A percentile compares a stretch with the other conserved stretches of the same genome.
phyloP scores from a whole-genome alignment of 495 filamentous ascomycete genomes.

The Penicillium samsonianum region DNA sequence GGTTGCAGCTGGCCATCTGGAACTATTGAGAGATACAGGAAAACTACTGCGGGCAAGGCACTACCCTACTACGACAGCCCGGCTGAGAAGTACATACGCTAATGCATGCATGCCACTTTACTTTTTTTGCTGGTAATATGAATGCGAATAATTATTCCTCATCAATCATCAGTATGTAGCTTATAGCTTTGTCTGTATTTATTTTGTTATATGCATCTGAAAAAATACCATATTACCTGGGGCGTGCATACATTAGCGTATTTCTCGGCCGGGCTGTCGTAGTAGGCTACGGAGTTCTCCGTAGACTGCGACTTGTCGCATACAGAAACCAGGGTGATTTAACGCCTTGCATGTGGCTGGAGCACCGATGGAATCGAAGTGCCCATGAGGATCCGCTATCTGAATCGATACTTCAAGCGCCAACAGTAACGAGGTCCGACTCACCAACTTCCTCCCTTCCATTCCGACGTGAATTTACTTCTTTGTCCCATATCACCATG shows the following conservation, averaged over 20 bases:
- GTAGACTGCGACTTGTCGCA: conserved; percentile 2
- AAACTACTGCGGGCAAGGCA: conserved; percentile 1
- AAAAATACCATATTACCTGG: neutral
- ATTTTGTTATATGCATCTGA: no score
- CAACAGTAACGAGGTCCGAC: conserved; percentile 1
- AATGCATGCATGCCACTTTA: neutral
- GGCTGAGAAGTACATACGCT: neutral
- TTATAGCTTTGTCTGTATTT: no score
- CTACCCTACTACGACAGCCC: neutral
- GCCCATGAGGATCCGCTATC: conserved; percentile 1
- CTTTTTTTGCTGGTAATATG: neutral
- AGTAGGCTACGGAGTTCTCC: neutral
- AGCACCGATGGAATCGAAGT: conserved; percentile 2
- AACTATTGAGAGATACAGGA: conserved; percentile 3
- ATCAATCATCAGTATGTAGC: neutral
- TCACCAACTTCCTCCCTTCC: neutral
- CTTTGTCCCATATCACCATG: neutral
- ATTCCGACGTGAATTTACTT: neutral
- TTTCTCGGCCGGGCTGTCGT: neutral
- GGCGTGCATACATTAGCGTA: neutral
- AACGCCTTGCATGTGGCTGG: conserved; percentile 1
- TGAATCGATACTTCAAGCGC: conserved; percentile 2
- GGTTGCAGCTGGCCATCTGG: neutral
- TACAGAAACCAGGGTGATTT: conserved; percentile 2
- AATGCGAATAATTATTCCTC: no score